Evolutionary conservation across 192 early-diverging fungal genomes (phyloP), one percentile per base, ranked within the genome.

Genomic region (Entrophospora sp.): DNA sequence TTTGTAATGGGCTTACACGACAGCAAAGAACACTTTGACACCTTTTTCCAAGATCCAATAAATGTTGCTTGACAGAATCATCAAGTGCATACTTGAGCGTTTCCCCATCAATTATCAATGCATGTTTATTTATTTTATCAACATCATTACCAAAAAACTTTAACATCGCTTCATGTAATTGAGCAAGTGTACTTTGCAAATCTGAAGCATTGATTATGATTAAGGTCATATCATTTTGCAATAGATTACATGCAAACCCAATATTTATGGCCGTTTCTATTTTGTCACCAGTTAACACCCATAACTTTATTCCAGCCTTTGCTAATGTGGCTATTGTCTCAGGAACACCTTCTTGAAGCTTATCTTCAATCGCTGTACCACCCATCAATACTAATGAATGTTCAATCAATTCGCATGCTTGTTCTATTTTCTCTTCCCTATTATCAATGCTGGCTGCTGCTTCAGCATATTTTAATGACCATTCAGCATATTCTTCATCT

Each of bases 311-410:
- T 18, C 93, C 93, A 1, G 94, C 94, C 42, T 80, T 77, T 1
- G 87, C 79, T 46, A 98, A 71, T 28, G 84, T 83, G 3, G 86
- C 85, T 62, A 98, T 96, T 31, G 88, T 88, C 55, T 93, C 92
- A 5, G 95, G 94, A 2, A 98, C 95, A n/a, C n/a, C n/a, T n/a
- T n/a, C n/a, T n/a, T n/a, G n/a, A n/a, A n/a, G n/a, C n/a, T n/a
- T n/a, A n/a, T 98, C 95, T 77, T 98, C 95, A 55, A 98, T 96
- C 3, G 95, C 95, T 0, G 95, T 98, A n/a, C 91, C 93, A 53
- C 95, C 95, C 49, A 95, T 76, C 42, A 98, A 74, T 64, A 85
- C 79, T 63, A 98, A 66, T n/a, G n/a, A n/a, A n/a, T n/a, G n/a
- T n/a, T n/a, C n/a, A n/a, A n/a, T n/a, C n/a, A n/a, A n/a, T n/a